Evolutionary conservation across 225 moss, liverwort and hornwort species (phyloP), one percentile per base, ranked within the genome.

Genomic region (Pseudoscleropodium purum): DNA sequence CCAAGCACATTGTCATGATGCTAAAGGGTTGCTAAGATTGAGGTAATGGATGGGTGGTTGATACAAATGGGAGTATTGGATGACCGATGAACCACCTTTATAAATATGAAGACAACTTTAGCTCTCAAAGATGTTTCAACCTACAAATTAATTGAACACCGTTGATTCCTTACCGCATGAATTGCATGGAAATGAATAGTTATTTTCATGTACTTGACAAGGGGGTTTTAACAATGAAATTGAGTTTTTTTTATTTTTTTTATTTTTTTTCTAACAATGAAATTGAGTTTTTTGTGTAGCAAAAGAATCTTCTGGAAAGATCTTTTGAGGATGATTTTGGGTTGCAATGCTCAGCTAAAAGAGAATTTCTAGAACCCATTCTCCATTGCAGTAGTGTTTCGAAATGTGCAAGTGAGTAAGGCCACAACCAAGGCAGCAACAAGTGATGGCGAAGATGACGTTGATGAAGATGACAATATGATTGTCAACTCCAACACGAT

Each of bases 281-380:
- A 49, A 6, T 74, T 69, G 34, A 30, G 31, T 68, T 81, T 27
- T 39, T 67, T 24, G 60, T 93, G 63, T 84, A 93, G 92, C 85
- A 93, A 93, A 77, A 89, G 89, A 73, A n/a, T 90, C 33, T 90
- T 92, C 39, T 79, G 85, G 10, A 87, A 85, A 73, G 87, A 93
- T 79, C 56, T 93, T 33, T 89, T 93, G 89, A 87, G 88, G 82
- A 76, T 87, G 78, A 93, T 93, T 87, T 87, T 93, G 90, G 90
- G 93, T 45, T 93, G 93, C 82, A 84, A 89, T 70, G 29, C 14
- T 41, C 43, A 85, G 5, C 82, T 85, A 5, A 90, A 89, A 82
- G 79, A 87, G 24, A 30, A 60, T 18, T 43, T 85, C 7, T 43
- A 45, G 81, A 82, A 72, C 52, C 91, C 90, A 7, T 18, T 87